Evolutionary conservation across 2,329 filamentous ascomycete genomes (phyloP).

Genomic region (Colletotrichum theobromicola): DNA sequence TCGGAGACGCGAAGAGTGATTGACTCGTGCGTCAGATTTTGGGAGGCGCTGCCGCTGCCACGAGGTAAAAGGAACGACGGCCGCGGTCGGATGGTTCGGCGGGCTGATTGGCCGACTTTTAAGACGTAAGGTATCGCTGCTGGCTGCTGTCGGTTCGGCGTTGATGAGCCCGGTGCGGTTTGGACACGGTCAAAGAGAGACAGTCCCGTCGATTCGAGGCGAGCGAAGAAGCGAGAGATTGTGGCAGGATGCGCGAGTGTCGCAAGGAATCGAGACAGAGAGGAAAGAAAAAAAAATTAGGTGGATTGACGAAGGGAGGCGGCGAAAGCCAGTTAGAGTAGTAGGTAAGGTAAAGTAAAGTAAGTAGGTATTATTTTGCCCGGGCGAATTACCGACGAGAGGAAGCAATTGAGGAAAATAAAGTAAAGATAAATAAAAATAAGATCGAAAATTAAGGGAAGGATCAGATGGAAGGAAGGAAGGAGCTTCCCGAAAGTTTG

Average conservation of each 20-base stretch:
- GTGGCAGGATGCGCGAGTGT: not conserved
- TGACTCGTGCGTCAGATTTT: conserved; percentile 15
- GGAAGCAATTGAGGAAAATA: not conserved
- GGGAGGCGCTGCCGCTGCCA: conserved; percentile 10
- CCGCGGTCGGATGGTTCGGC: not conserved
- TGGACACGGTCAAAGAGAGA: not conserved
- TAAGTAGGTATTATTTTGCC: not conserved
- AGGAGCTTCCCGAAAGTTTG: not conserved
- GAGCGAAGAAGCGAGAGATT: not conserved
- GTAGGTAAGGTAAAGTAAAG: not conserved
- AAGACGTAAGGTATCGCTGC: not conserved
- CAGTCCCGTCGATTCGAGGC: not conserved
- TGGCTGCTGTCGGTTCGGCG: not conserved
- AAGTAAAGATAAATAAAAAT: not conserved
- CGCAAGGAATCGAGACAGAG: not conserved
- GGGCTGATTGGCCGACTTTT: not conserved
- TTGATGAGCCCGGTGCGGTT: not conserved
- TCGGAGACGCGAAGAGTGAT: conserved; percentile 11
- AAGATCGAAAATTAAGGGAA: not conserved
- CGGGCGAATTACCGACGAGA: conserved; percentile 4
- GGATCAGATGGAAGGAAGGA: not conserved
- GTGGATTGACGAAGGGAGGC: not conserved
- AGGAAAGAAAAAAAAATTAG: not conserved
- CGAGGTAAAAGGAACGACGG: conserved; percentile 20
- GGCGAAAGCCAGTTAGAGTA: not conserved